Evolutionary conservation across 306 rosid species (phyloP), one percentile per base, ranked within the genome.

Genomic region (Mimosa bimucronata): DNA sequence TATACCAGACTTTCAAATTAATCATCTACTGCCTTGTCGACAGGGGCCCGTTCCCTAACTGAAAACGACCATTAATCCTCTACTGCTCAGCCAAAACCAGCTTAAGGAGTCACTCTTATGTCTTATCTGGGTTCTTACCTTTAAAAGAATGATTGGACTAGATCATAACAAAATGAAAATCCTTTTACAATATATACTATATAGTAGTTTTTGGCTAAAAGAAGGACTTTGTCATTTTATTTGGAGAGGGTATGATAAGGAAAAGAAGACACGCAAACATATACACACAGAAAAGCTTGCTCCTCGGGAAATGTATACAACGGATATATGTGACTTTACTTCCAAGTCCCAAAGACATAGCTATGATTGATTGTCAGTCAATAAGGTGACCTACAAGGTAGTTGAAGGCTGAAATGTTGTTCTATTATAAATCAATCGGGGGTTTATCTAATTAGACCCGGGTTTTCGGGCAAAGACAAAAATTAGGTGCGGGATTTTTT

Each of bases 21-120:
- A 77, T 78, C 78, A 83, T 80, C 81, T 45, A 45, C 83, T 82
- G 85, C 87, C 91, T 78, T 79, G 71, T 77, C 28, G 97, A 92
- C 80, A 89, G 82, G 67, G 78, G 82, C 91, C 78, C 77, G 21
- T 88, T 79, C 65, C 77, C 97, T 82, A 84, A 90, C 85, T 77
- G 94, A 92, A 66, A 85, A 84, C 41, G 90, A 91, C 95, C 82
- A 67, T 80, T 83, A 94, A 80, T 92, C 46, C 48, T 75, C 72
- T 31, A 73, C 28, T 55, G 29, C 28, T 55, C 12, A 79, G 48
- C 62, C 10, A 23, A 58, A 70, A 66, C 75, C 82, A 62, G 26
- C 76, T 72, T 48, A 45, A 46, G 19, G 42, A 71, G 66, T 52
- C 60, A 50, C 82, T n/a, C n/a, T n/a, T n/a, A n/a, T n/a, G n/a